Evolutionary conservation across 2,329 filamentous ascomycete genomes (phyloP), one percentile per base, ranked within the genome.

Genomic region (Bretziella fagacearum): DNA sequence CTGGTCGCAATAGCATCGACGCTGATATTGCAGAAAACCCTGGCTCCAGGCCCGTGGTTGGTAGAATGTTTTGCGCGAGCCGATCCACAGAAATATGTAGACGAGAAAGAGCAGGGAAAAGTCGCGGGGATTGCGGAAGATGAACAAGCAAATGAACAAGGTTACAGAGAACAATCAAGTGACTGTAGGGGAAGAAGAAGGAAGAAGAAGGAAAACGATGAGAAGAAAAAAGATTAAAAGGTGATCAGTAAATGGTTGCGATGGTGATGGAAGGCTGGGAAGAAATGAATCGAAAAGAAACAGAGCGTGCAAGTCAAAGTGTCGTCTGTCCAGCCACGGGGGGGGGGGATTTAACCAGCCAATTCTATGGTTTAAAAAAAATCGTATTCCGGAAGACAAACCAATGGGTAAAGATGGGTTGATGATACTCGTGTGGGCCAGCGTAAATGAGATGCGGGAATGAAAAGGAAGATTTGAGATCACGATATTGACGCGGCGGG

Each of bases 211-310:
- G 25, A 26, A 29, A 39, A 46, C 27, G 27, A 29, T 3, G 15
- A 18, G n/a, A 17, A 27, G 26, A 18, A n/a, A n/a, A n/a, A n/a
- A n/a, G n/a, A n/a, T n/a, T 25, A 23, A 37, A 7, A 37, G 2
- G 23, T 13, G 10, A 35, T 13, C 30, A 23, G 22, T 10, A 45
- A 36, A 45, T 47, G 35, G 44, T 47, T 41, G 44, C 22, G 44
- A 35, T 26, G 30, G 44, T 47, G 35, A 47, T 47, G 27, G 36
- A 47, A 39, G 44, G 44, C 44, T 47, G 32, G 44, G 26, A 37
- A 39, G 22, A 13, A 47, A 30, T 18, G 32, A 44, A 33, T 17
- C 3, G 37, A 36, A 46, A 17, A 35, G 37, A 33, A 42, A 41
- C 30, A 48, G 41, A 48, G 39, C 46, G 46, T 48, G 27, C 37